phyloP scores from a whole-genome alignment of 345 rosid genomes.

The Lumnitzera racemosa region DNA sequence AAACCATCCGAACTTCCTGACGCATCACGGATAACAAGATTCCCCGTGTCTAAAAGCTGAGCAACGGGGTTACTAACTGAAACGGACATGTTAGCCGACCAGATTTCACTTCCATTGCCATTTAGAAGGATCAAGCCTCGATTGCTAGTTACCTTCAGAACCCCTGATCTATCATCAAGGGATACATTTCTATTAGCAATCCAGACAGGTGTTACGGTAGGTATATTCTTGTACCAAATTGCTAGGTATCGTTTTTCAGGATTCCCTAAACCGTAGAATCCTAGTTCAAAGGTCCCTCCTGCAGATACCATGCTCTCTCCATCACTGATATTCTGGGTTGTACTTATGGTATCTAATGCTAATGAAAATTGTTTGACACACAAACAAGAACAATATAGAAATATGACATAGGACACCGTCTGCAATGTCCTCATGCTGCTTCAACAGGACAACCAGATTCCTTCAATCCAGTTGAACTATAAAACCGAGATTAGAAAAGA shows the following conservation, averaged over 20 bases:
- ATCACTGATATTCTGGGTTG: conserved; percentile 11
- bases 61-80: background rate
- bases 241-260: conserved; percentile 19
- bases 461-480: too few relatives aligned
- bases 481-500: too few relatives aligned
- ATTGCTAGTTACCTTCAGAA: conserved; percentile 1
- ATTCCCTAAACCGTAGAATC: conserved; percentile 18
- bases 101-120: background rate
- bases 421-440: too few relatives aligned
- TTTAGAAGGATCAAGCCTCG: conserved; percentile 1
- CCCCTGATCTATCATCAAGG: conserved; percentile 2
- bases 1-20: background rate
- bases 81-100: conserved; percentile 5
- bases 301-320: conserved; percentile 19
- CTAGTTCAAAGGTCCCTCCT: conserved; percentile 18
- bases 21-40: background rate
- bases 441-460: too few relatives aligned
- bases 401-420: too few relatives aligned
- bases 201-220: conserved; percentile 14
- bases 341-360: conserved; percentile 13
- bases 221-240: conserved; percentile 22
- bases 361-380: too few relatives aligned
- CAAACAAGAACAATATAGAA: too few relatives aligned
- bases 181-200: conserved; percentile 12
- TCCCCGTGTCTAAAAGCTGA: background rate